These are phyloP conservation scores for Xeromyces bisporus DNA, from an alignment of 495 filamentous ascomycete species.

Conservation along the genomic window DNA sequence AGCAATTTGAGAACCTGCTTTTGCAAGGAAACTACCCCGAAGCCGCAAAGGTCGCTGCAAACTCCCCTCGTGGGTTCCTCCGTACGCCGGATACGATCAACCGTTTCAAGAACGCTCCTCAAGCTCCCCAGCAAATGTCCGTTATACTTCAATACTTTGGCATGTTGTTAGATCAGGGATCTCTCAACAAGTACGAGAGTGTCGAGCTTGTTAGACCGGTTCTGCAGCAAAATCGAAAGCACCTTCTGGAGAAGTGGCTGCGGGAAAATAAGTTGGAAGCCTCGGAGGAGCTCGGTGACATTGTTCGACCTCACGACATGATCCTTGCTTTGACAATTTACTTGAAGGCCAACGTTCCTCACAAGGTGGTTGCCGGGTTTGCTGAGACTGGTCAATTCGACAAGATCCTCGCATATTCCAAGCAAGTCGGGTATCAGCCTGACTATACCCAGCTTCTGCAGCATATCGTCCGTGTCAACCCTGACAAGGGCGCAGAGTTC, in stretches of 20 bases:
- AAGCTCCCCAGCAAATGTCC: conserved; percentile 59
- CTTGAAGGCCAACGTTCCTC: conserved; percentile 64
- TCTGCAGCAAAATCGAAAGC: conserved; percentile 81
- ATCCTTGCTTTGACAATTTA: conserved; percentile 75
- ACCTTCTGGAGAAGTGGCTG: conserved; percentile 94
- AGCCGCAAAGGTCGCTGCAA: conserved; percentile 88
- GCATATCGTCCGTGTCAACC: conserved; percentile 81
- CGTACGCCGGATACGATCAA: conserved; percentile 88
- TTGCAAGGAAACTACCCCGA: conserved; percentile 58
- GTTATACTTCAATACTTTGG: conserved; percentile 96
- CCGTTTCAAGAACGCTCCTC: conserved; percentile 72
- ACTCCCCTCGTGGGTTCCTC: conserved; percentile 89
- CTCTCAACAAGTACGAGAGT: conserved; percentile 81
- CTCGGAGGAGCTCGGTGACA: conserved; percentile 90
- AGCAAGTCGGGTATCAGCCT: conserved; percentile 66
- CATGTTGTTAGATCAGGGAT: conserved; percentile 87
- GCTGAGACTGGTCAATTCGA: conserved; percentile 95
- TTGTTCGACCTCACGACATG: conserved; percentile 77
- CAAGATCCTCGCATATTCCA: conserved; percentile 80
- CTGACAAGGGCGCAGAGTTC: conserved; percentile 91
- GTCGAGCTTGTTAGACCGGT: conserved; percentile 88
- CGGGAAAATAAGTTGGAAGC: conserved; percentile 86
- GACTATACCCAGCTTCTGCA: conserved; percentile 83
- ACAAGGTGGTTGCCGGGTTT: conserved; percentile 87
- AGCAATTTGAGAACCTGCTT: conserved; percentile 80